Evolutionary conservation across 805 yeast genomes (phyloP), one percentile per base, ranked within the genome.

Genomic region (Wickerhamomyces ciferrii): DNA sequence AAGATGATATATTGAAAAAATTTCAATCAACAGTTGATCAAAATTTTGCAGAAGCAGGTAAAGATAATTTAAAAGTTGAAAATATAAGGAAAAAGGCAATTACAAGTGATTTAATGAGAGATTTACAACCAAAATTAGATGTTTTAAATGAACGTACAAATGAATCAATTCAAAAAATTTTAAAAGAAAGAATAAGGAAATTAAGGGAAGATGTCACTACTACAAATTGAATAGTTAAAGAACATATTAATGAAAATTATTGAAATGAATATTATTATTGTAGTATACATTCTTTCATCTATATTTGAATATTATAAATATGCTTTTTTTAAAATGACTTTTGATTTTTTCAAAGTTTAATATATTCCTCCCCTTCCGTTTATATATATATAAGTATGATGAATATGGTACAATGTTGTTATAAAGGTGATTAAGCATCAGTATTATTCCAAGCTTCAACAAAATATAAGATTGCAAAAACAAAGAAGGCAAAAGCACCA

Each of bases 401-500:
- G n/a, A n/a, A n/a, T n/a, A n/a, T n/a, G n/a, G n/a, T n/a, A n/a
- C n/a, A n/a, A n/a, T n/a, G n/a, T n/a, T n/a, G n/a, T n/a, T n/a
- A n/a, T n/a, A n/a, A n/a, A n/a, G n/a, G n/a, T n/a, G n/a, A 27
- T 18, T 18, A 34, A 34, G 21, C 37, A 18, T 34, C 37, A 18
- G 37, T 34, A 15, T 34, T 34, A 67, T 37, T 37, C 25, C 24
- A 58, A 21, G 90, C 92, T 56, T 84, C 87, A 62, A 79, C 77
- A 52, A 92, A 76, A 66, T 94, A 94, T 61, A 89, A 66, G 32
- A 90, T 57, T 9, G 96, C 81, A 66, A 94, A 94, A 19, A 88
- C 62, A 53, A 90, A 76, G 69, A 94, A 94, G 9, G 96, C 92
- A 44, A 73, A 66, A 8, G 97, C 87, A 39, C 99, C 99, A 42